phyloP scores from a whole-genome alignment of 116 monocot genomes.

The Zostera marina region DNA sequence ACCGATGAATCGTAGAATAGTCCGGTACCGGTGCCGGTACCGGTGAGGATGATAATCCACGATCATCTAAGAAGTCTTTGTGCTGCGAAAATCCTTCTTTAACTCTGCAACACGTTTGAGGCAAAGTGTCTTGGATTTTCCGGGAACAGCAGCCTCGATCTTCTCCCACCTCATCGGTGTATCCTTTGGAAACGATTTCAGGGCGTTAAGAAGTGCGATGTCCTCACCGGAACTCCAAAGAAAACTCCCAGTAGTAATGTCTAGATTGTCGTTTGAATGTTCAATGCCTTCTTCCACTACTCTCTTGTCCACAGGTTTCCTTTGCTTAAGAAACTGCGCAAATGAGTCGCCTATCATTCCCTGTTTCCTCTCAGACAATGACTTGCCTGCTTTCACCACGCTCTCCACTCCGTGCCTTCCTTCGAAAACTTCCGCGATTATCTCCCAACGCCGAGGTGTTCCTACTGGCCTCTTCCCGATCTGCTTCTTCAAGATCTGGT shows the following conservation, averaged over 20 bases:
- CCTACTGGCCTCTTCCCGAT: slow-evolving; percentile 69
- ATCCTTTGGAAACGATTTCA: slow-evolving; percentile 90
- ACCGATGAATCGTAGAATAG: too few relatives aligned
- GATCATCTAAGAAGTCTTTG: slow-evolving; percentile 21
- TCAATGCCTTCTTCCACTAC: slow-evolving; percentile 8
- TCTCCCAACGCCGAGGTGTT: slow-evolving; percentile 70
- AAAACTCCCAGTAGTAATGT: neutral
- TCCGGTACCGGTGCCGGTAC: too few relatives aligned
- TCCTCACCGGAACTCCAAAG: slow-evolving; percentile 74
- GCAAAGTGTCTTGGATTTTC: slow-evolving; percentile 60
- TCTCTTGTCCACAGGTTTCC: slow-evolving; percentile 59
- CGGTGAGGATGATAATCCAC: too few relatives aligned
- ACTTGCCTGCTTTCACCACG: slow-evolving; percentile 61
- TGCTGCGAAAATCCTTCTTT: slow-evolving; percentile 76
- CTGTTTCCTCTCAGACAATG: slow-evolving; percentile 33
- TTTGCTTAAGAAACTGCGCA: slow-evolving; percentile 59
- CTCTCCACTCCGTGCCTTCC: slow-evolving; percentile 47
- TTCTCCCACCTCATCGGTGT: slow-evolving; percentile 85
- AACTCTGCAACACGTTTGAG: slow-evolving; percentile 64
- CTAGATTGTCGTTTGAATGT: neutral
- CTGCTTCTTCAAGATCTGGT: slow-evolving; percentile 68
- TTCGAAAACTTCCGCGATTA: slow-evolving; percentile 48
- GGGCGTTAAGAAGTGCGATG: slow-evolving; percentile 60
- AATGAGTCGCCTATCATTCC: slow-evolving; percentile 27
- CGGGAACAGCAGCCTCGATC: slow-evolving; percentile 63